Percentiles rank a stretch among this genome's conserved stretches.
Conservation (phyloP, 345 rosid species). For the Ricinus communis region DNA sequence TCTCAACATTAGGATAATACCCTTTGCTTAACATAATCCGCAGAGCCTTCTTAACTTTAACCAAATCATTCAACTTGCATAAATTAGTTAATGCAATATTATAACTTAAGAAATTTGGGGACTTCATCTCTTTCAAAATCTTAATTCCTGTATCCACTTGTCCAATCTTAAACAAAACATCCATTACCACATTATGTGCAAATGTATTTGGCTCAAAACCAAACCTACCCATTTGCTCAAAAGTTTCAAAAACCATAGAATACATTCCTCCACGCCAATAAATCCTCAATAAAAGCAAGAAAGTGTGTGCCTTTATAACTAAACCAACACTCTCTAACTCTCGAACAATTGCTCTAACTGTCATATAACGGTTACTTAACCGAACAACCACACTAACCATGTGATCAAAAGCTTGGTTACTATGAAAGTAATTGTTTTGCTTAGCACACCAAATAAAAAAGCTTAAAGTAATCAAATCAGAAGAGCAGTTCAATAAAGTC, state of each 20-base stretch:
- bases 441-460: conserved; percentile 63
- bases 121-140: conserved; percentile 39
- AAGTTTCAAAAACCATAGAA: conserved; percentile 52
- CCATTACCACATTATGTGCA: conserved; percentile 61
- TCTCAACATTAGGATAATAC: conserved; percentile 53
- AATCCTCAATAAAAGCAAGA: conserved; percentile 59
- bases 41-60: conserved; percentile 37
- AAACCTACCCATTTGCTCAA: conserved; percentile 41
- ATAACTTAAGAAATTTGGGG: conserved; percentile 58
- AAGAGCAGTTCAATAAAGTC: conserved; percentile 42
- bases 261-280: conserved; percentile 66
- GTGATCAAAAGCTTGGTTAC: conserved; percentile 41
- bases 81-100: conserved; percentile 59
- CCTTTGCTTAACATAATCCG: conserved; percentile 53
- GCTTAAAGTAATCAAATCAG: conserved; percentile 59
- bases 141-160: conserved; percentile 37
- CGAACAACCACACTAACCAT: conserved; percentile 52
- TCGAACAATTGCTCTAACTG: conserved; percentile 38
- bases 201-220: conserved; percentile 61
- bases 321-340: conserved; percentile 47
- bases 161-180: conserved; percentile 50
- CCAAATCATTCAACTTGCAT: conserved; percentile 44
- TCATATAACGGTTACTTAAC: conserved; percentile 28
- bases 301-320: conserved; percentile 44
- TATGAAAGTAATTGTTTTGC: conserved; percentile 55